These are phyloP conservation scores for Ogataea zsoltii DNA, from an alignment of 805 yeast genomes.

Conservation along the genomic window DNA sequence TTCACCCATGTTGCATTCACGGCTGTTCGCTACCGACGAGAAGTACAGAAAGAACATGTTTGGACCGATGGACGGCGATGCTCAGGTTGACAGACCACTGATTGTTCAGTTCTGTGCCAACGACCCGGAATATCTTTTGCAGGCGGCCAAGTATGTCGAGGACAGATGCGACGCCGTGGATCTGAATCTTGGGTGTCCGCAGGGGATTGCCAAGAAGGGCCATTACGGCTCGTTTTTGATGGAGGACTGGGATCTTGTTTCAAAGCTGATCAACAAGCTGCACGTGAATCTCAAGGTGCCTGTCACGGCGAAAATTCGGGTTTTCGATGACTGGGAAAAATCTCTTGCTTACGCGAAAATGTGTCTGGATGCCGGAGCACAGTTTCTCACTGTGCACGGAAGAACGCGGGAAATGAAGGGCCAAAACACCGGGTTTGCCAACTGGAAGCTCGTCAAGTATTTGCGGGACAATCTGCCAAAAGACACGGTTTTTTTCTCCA, in stretches of 20 bases:
- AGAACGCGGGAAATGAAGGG: conserved; percentile 98
- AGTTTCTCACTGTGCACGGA: conserved; percentile 92
- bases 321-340: conserved; percentile 81
- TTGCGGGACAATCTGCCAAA: conserved; percentile 73
- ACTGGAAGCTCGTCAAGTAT: conserved; percentile 79
- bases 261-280: conserved; percentile 66
- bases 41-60: conserved; percentile 79
- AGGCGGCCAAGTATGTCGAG: conserved; percentile 80
- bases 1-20: conserved; percentile 96
- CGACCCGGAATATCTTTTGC: conserved; percentile 78
- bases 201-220: conserved; percentile 94
- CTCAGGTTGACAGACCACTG: conserved; percentile 72
- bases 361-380: conserved; percentile 93
- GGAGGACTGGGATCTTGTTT: conserved; percentile 94
- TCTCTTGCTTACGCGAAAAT: conserved; percentile 82
- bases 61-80: conserved; percentile 72
- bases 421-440: conserved; percentile 91
- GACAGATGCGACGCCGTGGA: conserved; percentile 94
- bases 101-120: conserved; percentile 97
- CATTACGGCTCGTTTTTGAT: conserved; percentile 92
- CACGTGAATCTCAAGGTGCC: conserved; percentile 79
- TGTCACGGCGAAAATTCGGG: conserved; percentile 93
- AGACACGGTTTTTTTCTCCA: conserved; percentile 88
- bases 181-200: conserved; percentile 96
- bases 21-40: conserved; percentile 80